Evolutionary conservation across 1,284 basidiomycete species (phyloP), one percentile per base, ranked within the genome.

Genomic region (Xerocomus amazonicus): DNA sequence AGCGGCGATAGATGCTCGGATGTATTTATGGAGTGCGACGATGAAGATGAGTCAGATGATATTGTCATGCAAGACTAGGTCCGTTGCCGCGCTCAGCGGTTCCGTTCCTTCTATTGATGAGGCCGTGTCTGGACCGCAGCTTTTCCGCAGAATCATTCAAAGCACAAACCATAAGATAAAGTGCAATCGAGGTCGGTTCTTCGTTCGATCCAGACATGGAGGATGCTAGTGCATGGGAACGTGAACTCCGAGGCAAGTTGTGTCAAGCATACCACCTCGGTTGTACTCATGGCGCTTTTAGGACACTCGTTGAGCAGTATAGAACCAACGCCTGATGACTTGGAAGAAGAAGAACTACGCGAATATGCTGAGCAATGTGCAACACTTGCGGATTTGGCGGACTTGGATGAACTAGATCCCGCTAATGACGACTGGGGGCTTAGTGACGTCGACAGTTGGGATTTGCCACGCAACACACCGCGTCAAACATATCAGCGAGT

Each of bases 141-240:
- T 87, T n/a, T 85, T 84, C 58, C 70, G 73, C 26, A 75, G 85
- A 40, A 82, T 87, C 28, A 71, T 87, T 61, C 68, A 71, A 8
- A 79, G 75, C 55, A 68, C 76, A 16, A 73, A 72, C 35, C 69
- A 74, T 9, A 81, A 77, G 56, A 60, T 66, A 23, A 68, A 63
- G 82, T 55, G 73, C 78, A 28, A 60, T 69, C n/a, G 83, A 87
- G 52, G 84, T 87, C 7, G 84, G 85, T 8, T 86, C 84, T 14
- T 87, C 85, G 1, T 78, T 84, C 50, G 85, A 87, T 59, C 85
- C 85, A 4, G 78, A 80, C 58, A 68, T 85, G 61, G 83, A 87
- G 33, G 82, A 87, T 53, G 64, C 77, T 4, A 68, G 57, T 14
- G 63, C 68, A 27, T 85, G 84, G 83, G 84, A 87, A 60, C 59